Evolutionary conservation across 352 stramenopile species (phyloP).

Genomic region (Phytophthora parvispora): DNA sequence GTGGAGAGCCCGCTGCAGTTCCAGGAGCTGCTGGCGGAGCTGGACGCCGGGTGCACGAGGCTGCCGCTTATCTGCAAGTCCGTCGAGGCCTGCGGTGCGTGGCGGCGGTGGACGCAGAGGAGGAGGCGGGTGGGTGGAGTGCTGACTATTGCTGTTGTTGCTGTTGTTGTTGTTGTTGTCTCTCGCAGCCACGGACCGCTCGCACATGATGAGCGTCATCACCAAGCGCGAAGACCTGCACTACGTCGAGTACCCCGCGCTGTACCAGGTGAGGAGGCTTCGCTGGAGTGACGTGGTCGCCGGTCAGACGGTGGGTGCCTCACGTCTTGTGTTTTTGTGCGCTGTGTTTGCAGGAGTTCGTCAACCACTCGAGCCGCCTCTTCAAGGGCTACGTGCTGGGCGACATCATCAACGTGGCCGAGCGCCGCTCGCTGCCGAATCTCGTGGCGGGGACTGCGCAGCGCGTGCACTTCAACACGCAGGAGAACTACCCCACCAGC

Average conservation of each 20-base stretch:
- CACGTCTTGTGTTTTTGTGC: background rate
- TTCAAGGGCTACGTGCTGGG: conserved; percentile 91
- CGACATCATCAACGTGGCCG: conserved; percentile 78
- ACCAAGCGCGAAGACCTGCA: conserved; percentile 70
- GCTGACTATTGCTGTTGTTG: background rate
- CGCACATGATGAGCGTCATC: conserved; percentile 88
- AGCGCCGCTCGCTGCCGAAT: conserved; percentile 82
- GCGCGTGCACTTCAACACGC: conserved; percentile 85
- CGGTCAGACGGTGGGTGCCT: background rate
- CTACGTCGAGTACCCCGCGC: conserved; percentile 58
- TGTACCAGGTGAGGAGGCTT: conserved; percentile 68
- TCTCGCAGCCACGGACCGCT: conserved; percentile 74
- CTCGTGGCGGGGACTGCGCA: conserved; percentile 55
- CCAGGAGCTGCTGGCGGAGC: conserved; percentile 36
- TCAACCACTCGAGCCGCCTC: conserved; percentile 83
- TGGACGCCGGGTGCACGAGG: conserved; percentile 50
- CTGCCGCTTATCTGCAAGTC: conserved; percentile 89
- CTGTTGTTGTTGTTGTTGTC: conserved; percentile 1
- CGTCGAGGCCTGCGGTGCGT: conserved; percentile 83
- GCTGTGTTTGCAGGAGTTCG: conserved; percentile 63
- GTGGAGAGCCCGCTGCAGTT: conserved; percentile 53
- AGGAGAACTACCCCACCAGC: conserved; percentile 77
- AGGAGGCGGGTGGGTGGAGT: background rate
- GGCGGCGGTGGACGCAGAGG: background rate
- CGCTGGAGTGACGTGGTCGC: background rate